Evolutionary conservation across 108 stramenopile genomes (phyloP), one percentile per base, ranked within the genome.

Genomic region (Discostella stelligeroides): DNA sequence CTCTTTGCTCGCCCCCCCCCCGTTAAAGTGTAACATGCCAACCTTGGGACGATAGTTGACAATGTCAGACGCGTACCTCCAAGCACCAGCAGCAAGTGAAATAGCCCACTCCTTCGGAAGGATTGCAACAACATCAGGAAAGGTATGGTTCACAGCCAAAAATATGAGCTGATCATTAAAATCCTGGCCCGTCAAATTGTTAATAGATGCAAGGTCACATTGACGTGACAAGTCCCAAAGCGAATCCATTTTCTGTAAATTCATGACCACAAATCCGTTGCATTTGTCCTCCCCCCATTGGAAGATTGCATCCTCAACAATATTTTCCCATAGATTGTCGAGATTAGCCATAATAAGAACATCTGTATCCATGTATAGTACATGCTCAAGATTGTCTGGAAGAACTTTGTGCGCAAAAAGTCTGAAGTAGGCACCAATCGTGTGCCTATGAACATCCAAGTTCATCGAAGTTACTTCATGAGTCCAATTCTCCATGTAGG

Each of bases 21-120:
- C n/a, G 63, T 76, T 76, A 25, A 49, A 70, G 47, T 76, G 75
- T 15, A 76, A 17, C 75, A 76, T 76, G 8, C 75, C 75, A 25
- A 70, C 49, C 21, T 71, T 11, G 4, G 60, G 70, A 39, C 8
- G 18, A 7, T 30, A 29, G n/a, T 71, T n/a, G 13, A 23, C 60
- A 47, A 47, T 27, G 37, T 3, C n/a, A n/a, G 25, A 11, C 23
- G 9, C 14, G 14, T 38, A 15, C 15, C 18, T 6, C 70, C 70
- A 71, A 28, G 25, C 27, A n/a, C n/a, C n/a, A 15, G 46, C 59
- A 20, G 70, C 30, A 34, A 71, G 3, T 11, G 23, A 14, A 27
- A 71, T 63, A 50, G 45, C 70, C 70, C 70, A 71, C 10, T 27
- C 70, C 15, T 17, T 5, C 50, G 21, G 28, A 0, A 71, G 50